Evolutionary conservation across 345 rosid species (phyloP).

Genomic region (Euclidium syriacum): DNA sequence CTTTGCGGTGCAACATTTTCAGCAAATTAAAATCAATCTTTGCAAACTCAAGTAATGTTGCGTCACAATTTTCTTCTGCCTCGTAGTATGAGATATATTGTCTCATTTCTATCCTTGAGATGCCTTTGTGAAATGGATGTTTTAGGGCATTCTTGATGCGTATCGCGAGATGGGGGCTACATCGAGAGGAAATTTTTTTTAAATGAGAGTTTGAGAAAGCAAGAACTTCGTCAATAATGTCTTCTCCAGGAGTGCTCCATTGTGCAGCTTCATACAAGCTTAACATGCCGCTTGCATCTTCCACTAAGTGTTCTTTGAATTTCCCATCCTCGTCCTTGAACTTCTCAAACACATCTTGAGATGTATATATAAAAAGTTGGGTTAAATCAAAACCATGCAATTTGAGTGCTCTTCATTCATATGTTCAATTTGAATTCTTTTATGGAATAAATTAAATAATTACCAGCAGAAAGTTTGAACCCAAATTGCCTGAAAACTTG

Average conservation of each 20-base stretch:
- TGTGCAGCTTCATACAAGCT: slow-evolving; percentile 25
- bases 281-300: neutral
- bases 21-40: slow-evolving; percentile 20
- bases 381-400: neutral
- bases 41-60: slow-evolving; percentile 20
- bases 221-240: slow-evolving; percentile 12
- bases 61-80: neutral
- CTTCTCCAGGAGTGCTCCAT: slow-evolving; percentile 22
- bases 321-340: slow-evolving; percentile 2
- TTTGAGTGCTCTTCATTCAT: too few species aligned
- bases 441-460: neutral
- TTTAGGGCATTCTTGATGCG: slow-evolving; percentile 20
- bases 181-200: neutral
- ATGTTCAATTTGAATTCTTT: neutral
- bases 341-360: slow-evolving; percentile 21
- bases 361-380: neutral
- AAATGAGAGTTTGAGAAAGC: neutral
- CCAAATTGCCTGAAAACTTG: slow-evolving; percentile 30
- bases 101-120: slow-evolving; percentile 19
- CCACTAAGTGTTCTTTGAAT: neutral
- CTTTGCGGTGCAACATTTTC: slow-evolving; percentile 6
- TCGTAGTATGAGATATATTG: slow-evolving; percentile 15
- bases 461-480: slow-evolving; percentile 17
- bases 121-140: slow-evolving; percentile 16
- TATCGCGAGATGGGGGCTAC: neutral